These are phyloP conservation scores for Coniochaeta hoffmannii DNA, from an alignment of 2,329 filamentous ascomycete genomes.

Conservation along the genomic window DNA sequence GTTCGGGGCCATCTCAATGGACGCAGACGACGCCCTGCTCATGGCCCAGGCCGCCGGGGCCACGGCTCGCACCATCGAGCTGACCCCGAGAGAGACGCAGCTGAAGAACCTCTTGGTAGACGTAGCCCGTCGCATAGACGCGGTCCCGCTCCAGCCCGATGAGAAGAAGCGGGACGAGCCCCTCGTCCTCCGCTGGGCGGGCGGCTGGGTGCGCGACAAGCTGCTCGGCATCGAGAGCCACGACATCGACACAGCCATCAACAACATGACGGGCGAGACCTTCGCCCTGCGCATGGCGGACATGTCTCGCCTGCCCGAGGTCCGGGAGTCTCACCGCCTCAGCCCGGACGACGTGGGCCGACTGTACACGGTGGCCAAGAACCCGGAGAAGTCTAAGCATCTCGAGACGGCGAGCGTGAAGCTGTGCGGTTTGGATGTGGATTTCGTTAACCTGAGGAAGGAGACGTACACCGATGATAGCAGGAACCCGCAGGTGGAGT, in stretches of 20 bases:
- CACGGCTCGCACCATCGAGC: constrained; percentile 26
- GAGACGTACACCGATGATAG: constrained; percentile 88
- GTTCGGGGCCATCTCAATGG: constrained; percentile 7
- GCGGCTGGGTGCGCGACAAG: constrained; percentile 84
- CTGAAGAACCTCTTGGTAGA: constrained; percentile 74
- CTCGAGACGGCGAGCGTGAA: constrained; percentile 84
- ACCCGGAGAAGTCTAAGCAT: constrained; percentile 95
- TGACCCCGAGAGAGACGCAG: constrained; percentile 64
- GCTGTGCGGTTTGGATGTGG: constrained; percentile 80
- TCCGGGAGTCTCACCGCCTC: constrained; percentile 54
- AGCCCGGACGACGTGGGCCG: constrained; percentile 56
- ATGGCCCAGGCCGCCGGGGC: background rate
- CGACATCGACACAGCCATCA: constrained; percentile 82
- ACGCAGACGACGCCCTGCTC: background rate
- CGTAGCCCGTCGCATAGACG: constrained; percentile 64
- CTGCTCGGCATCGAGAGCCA: constrained; percentile 64
- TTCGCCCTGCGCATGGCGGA: constrained; percentile 65
- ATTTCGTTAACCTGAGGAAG: constrained; percentile 89
- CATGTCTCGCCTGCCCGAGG: constrained; percentile 55
- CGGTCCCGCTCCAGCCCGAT: constrained; percentile 18
- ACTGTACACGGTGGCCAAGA: constrained; percentile 82
- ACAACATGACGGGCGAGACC: constrained; percentile 72
- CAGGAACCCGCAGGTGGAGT: constrained; percentile 86
- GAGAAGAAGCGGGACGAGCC: constrained; percentile 30
- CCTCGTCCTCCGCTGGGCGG: constrained; percentile 67